Conservation (phyloP, 768 basidiomycete genomes). For the Termitomyces sp. region DNA sequence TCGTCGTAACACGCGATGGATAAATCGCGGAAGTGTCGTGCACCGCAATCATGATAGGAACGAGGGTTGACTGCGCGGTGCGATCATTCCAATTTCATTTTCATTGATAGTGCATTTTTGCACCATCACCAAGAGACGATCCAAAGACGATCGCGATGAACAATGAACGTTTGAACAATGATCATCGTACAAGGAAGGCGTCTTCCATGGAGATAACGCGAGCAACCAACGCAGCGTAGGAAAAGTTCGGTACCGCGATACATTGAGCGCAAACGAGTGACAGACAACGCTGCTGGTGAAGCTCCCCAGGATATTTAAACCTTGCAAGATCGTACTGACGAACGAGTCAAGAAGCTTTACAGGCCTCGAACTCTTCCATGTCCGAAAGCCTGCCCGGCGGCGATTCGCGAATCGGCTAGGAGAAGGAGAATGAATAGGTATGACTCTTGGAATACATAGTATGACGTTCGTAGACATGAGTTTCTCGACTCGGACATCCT, state of each 20-base stretch:
- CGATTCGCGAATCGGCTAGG: slow-evolving; percentile 13
- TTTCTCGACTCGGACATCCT: too few relatives aligned
- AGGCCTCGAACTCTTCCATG: slow-evolving; percentile 37
- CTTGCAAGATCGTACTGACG: slow-evolving; percentile 58
- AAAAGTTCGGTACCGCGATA: slow-evolving; percentile 1
- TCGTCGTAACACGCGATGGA: slow-evolving; percentile 62
- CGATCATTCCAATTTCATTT: slow-evolving; percentile 47
- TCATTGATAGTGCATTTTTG: too few relatives aligned
- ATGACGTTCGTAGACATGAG: slow-evolving; percentile 53
- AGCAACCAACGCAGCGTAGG: slow-evolving; percentile 60
- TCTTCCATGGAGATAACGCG: slow-evolving; percentile 51
- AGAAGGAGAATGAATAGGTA: slow-evolving; percentile 35
- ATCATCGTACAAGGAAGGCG: slow-evolving; percentile 43
- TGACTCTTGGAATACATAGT: slow-evolving; percentile 36
- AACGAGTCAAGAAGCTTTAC: slow-evolving; percentile 52
- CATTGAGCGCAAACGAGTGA: background rate
- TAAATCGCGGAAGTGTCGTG: slow-evolving; percentile 27
- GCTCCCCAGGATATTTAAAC: slow-evolving; percentile 72
- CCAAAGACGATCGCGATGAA: slow-evolving; percentile 48
- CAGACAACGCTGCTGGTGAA: too few relatives aligned
- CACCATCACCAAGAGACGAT: too few relatives aligned
- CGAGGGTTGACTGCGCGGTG: slow-evolving; percentile 40
- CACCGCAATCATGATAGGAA: slow-evolving; percentile 22
- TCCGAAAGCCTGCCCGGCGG: slow-evolving; percentile 15
- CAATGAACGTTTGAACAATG: too few relatives aligned